phyloP scores from a whole-genome alignment of 192 early-diverging fungal species.

The Mortierella antarctica region DNA sequence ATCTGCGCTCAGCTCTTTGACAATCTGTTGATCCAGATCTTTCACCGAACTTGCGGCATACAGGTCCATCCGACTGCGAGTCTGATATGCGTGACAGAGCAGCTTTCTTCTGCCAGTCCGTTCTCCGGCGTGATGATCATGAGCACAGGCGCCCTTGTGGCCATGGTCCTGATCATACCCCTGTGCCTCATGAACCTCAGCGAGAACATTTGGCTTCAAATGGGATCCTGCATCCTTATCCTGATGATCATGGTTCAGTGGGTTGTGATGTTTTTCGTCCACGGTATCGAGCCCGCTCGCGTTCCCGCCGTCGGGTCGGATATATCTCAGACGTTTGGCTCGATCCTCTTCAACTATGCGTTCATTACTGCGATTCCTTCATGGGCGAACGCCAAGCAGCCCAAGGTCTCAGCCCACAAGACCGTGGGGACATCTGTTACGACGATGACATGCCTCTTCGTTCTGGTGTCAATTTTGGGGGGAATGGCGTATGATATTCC shows the following conservation, averaged over 20 bases:
- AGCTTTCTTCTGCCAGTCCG: slow-evolving; percentile 24
- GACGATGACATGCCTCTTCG: slow-evolving; percentile 66
- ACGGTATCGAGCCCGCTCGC: slow-evolving; percentile 65
- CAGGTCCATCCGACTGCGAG: slow-evolving; percentile 64
- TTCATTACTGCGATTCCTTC: slow-evolving; percentile 76
- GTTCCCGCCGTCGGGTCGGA: slow-evolving; percentile 64
- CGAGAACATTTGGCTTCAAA: slow-evolving; percentile 77
- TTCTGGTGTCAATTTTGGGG: slow-evolving; percentile 60
- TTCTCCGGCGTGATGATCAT: slow-evolving; percentile 31
- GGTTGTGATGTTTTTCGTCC: slow-evolving; percentile 64
- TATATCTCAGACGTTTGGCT: slow-evolving; percentile 65
- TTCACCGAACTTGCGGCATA: slow-evolving; percentile 75
- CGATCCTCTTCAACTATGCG: slow-evolving; percentile 78
- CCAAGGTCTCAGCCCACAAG: slow-evolving; percentile 68
- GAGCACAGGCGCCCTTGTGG: slow-evolving; percentile 14
- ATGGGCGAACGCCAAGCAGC: slow-evolving; percentile 72
- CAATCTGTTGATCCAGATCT: slow-evolving; percentile 66
- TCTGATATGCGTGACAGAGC: slow-evolving; percentile 61
- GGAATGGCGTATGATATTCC: slow-evolving; percentile 62
- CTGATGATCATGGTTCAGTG: slow-evolving; percentile 67
- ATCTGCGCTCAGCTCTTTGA: slow-evolving; percentile 78
- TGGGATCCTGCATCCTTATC: slow-evolving; percentile 63
- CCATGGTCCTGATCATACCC: slow-evolving; percentile 64
- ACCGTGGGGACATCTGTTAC: slow-evolving; percentile 63
- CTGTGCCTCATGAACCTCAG: slow-evolving; percentile 69